Percentiles rank a stretch among this genome's conserved stretches.
phyloP scores from a whole-genome alignment of 2,329 filamentous ascomycete genomes.

The Hypoxylon rubiginosum region DNA sequence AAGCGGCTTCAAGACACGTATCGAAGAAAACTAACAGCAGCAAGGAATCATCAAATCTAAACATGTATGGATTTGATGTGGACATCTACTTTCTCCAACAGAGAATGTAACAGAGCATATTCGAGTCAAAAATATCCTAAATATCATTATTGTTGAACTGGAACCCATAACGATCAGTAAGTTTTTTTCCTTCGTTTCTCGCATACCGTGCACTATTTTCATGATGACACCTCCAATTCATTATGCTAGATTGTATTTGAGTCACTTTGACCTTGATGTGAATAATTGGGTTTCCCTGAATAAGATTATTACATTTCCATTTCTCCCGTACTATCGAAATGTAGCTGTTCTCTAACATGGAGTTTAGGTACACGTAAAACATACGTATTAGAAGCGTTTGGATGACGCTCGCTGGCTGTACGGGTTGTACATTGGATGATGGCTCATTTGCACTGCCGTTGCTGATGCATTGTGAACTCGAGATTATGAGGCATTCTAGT shows the following conservation, averaged over 20 bases:
- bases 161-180: conserved; percentile 8
- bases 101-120: neutral
- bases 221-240: conserved; percentile 57
- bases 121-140: neutral
- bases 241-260: conserved; percentile 66
- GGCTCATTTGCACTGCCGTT: neutral
- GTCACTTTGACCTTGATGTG: conserved; percentile 50
- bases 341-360: conserved; percentile 21
- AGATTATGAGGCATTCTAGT: conserved; percentile 3
- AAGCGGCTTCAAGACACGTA: conserved; percentile 5
- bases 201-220: neutral
- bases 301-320: neutral
- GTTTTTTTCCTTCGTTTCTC: conserved; percentile 29
- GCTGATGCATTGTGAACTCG: conserved; percentile 1
- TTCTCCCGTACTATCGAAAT: neutral
- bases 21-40: conserved; percentile 13
- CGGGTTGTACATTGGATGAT: conserved; percentile 1
- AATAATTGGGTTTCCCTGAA: conserved; percentile 50
- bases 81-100: conserved; percentile 7
- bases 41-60: conserved; percentile 7
- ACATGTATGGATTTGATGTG: conserved; percentile 15
- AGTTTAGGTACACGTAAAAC: conserved; percentile 14
- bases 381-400: neutral
- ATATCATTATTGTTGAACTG: neutral
- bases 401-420: neutral